Conservation (phyloP, 108 stramenopile species). For the Parietichytrium sp. region DNA sequence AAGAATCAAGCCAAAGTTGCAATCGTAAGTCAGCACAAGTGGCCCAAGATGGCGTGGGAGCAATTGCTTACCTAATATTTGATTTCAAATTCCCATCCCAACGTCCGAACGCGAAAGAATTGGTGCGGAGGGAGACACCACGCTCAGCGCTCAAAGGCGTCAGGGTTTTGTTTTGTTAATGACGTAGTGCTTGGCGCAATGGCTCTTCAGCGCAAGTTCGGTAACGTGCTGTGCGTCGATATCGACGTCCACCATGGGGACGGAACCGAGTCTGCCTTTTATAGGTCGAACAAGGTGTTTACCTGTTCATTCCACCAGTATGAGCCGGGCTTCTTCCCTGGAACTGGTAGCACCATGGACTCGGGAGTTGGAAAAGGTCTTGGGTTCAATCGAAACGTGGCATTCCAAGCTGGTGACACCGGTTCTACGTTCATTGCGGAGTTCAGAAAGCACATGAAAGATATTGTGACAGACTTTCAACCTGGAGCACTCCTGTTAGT, state of each 20-base stretch:
- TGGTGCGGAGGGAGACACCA: slow-evolving; percentile 36
- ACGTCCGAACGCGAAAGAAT: no score
- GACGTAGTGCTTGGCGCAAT: slow-evolving; percentile 31
- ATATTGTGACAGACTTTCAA: neutral
- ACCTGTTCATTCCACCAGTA: neutral
- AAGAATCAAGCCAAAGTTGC: neutral
- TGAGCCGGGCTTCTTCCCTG: slow-evolving; percentile 32
- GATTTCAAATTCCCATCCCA: no score
- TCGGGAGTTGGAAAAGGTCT: neutral
- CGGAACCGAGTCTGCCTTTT: slow-evolving; percentile 38
- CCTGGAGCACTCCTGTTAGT: neutral
- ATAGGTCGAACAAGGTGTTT: neutral
- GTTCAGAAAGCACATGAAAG: neutral
- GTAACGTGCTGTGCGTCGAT: slow-evolving; percentile 19
- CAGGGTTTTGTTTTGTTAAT: slow-evolving; percentile 39
- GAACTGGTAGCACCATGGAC: neutral
- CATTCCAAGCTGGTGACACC: neutral
- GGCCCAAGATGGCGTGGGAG: no score
- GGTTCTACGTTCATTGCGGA: neutral
- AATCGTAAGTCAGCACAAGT: no score
- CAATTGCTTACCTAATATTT: no score
- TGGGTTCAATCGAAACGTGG: neutral
- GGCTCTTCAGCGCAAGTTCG: neutral
- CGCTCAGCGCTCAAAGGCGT: neutral
- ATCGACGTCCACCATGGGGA: slow-evolving; percentile 45